phyloP scores from a whole-genome alignment of 1,284 basidiomycete species.

The Ceratobasidium sp. region DNA sequence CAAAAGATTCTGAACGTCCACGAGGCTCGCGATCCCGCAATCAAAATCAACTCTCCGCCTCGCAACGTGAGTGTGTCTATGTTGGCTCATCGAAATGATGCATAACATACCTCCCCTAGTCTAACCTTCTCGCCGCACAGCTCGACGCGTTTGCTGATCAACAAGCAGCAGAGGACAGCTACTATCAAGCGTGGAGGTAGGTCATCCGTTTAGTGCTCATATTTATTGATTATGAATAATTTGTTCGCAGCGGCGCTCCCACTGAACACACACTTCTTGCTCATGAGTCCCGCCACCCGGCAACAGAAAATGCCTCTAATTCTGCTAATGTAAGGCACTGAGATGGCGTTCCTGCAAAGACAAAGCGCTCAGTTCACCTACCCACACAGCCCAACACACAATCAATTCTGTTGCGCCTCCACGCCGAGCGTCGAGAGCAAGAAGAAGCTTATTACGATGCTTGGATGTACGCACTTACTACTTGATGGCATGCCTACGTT shows the following conservation, averaged over 20 bases:
- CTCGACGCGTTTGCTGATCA: slow-evolving; percentile 6
- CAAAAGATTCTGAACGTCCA: slow-evolving; percentile 17
- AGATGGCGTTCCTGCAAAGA: background rate
- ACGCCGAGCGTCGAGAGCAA: background rate
- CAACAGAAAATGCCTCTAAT: background rate
- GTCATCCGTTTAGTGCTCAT: too few relatives aligned
- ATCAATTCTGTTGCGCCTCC: background rate
- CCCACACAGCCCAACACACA: background rate
- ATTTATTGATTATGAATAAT: too few relatives aligned
- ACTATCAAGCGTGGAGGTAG: slow-evolving; percentile 37
- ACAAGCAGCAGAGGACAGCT: background rate
- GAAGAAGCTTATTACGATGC: slow-evolving; percentile 32
- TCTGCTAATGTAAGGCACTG: background rate
- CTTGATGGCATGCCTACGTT: too few relatives aligned
- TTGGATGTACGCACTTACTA: slow-evolving; percentile 17
- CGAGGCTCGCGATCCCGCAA: slow-evolving; percentile 12
- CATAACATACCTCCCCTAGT: background rate
- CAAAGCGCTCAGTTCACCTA: background rate
- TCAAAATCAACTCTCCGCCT: background rate
- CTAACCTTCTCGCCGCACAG: slow-evolving; percentile 21
- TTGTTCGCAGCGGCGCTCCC: background rate
- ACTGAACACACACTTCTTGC: background rate
- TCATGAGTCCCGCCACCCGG: slow-evolving; percentile 21
- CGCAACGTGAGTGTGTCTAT: slow-evolving; percentile 15
- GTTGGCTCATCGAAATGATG: too few relatives aligned